These are phyloP conservation scores for Stygiomarasmius scandens DNA, from an alignment of 1,284 basidiomycete species.

Conservation along the genomic window DNA sequence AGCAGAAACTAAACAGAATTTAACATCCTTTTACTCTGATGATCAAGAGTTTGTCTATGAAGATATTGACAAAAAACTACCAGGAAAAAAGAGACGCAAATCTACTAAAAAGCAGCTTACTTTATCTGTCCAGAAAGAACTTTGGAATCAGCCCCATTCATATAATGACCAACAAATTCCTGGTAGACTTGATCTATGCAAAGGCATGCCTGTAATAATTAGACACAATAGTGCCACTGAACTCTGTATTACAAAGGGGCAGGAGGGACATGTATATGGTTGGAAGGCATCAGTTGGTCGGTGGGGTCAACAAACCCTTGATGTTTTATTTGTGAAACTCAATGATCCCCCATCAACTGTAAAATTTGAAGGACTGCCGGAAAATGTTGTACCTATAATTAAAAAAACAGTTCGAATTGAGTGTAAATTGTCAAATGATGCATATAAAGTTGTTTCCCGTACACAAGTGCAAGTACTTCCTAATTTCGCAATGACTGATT, in stretches of 20 bases:
- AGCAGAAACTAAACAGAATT: too few relatives aligned
- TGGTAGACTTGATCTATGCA: too few relatives aligned
- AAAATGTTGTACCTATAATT: too few relatives aligned
- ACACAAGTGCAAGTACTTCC: conserved; percentile 37
- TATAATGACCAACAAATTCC: conserved; percentile 15
- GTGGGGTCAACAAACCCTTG: too few relatives aligned
- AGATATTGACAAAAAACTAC: not conserved
- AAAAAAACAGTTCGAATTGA: conserved; percentile 17
- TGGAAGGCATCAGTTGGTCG: too few relatives aligned
- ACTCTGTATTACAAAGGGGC: too few relatives aligned
- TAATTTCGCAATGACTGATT: too few relatives aligned
- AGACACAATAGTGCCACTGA: too few relatives aligned
- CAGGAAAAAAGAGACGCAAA: not conserved
- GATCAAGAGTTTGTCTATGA: too few relatives aligned
- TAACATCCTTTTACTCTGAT: too few relatives aligned
- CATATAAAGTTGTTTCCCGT: conserved; percentile 22
- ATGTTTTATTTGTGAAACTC: conserved; percentile 29
- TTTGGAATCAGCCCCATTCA: conserved; percentile 24
- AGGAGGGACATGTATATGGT: too few relatives aligned
- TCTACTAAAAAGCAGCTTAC: not conserved
- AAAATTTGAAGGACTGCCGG: conserved; percentile 32
- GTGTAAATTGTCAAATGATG: conserved; percentile 30
- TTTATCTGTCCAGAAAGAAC: conserved; percentile 12
- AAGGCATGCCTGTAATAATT: too few relatives aligned
- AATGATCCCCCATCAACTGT: conserved; percentile 29